These are phyloP conservation scores for Zoysia japonica DNA, from an alignment of 176 grass and related monocot species.

Conservation along the genomic window DNA sequence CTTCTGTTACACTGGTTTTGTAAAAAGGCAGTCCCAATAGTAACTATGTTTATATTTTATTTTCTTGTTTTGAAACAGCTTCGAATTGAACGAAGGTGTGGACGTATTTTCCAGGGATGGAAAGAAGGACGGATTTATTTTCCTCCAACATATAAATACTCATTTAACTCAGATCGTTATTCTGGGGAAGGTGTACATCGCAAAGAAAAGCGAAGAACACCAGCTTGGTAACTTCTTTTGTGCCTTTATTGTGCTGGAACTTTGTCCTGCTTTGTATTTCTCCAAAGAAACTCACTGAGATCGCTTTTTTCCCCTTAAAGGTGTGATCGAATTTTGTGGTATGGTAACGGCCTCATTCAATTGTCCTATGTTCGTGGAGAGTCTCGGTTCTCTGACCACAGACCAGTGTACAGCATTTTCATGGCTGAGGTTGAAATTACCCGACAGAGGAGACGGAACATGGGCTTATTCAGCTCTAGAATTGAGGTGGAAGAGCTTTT, in stretches of 20 bases:
- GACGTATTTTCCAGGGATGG: slow-evolving; percentile 90
- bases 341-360: slow-evolving; percentile 73
- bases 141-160: slow-evolving; percentile 98
- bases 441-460: slow-evolving; percentile 63
- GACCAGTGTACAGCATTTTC: slow-evolving; percentile 87
- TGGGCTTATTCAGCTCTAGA: slow-evolving; percentile 73
- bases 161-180: slow-evolving; percentile 93
- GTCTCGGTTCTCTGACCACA: slow-evolving; percentile 89
- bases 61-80: slow-evolving; percentile 61
- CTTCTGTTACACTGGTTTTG: not conserved
- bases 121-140: slow-evolving; percentile 98
- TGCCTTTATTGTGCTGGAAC: not conserved
- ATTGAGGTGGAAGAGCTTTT: slow-evolving; percentile 94
- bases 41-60: slow-evolving; percentile 1
- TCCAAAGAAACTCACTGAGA: not conserved
- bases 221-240: slow-evolving; percentile 72
- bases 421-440: slow-evolving; percentile 82
- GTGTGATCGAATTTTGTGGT: slow-evolving; percentile 95
- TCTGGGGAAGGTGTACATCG: slow-evolving; percentile 65
- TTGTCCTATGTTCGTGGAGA: slow-evolving; percentile 83
- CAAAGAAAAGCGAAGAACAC: slow-evolving; percentile 93
- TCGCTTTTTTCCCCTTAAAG: slow-evolving; percentile 28
- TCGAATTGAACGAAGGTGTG: slow-evolving; percentile 71
- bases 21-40: not conserved
- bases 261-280: not conserved